These are phyloP conservation scores for Xanthoceras sorbifolium DNA, from an alignment of 345 rosid species.

Conservation along the genomic window DNA sequence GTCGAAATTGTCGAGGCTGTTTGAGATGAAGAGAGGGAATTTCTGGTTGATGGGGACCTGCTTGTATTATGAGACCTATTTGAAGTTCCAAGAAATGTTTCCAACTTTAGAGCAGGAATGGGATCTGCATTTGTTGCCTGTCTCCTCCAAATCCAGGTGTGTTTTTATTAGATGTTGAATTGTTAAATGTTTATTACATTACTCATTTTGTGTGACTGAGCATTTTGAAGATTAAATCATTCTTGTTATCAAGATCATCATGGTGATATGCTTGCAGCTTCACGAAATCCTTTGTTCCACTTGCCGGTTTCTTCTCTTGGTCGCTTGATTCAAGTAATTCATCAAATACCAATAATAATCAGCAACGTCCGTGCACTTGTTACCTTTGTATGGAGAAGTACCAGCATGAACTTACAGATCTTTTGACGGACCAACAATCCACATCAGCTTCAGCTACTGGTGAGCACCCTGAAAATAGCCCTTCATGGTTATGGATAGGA, in stretches of 20 bases:
- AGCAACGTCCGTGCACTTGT: constrained; percentile 30
- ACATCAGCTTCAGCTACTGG: constrained; percentile 44
- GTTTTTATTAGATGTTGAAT: too few species aligned
- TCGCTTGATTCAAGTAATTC: constrained; percentile 48
- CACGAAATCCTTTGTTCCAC: constrained; percentile 74
- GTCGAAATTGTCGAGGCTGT: constrained; percentile 40
- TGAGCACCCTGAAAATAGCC: constrained; percentile 33
- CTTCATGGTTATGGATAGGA: constrained; percentile 51
- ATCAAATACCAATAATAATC: constrained; percentile 34
- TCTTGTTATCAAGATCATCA: too few species aligned
- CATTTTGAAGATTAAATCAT: too few species aligned
- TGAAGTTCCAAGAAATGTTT: constrained; percentile 45
- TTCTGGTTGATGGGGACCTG: constrained; percentile 60
- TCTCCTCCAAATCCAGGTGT: constrained; percentile 62
- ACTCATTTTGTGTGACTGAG: neutral
- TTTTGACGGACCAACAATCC: constrained; percentile 38
- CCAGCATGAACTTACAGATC: constrained; percentile 55
- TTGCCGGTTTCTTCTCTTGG: constrained; percentile 72
- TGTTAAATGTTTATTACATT: too few species aligned
- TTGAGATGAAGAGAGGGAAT: constrained; percentile 39
- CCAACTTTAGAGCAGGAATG: constrained; percentile 55
- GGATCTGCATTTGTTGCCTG: constrained; percentile 67
- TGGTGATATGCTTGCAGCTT: constrained; percentile 54
- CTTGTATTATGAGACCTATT: constrained; percentile 49
- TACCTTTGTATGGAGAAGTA: constrained; percentile 59